Conservation (phyloP, 75 land plant genomes). For the Pinus albicaulis region DNA sequence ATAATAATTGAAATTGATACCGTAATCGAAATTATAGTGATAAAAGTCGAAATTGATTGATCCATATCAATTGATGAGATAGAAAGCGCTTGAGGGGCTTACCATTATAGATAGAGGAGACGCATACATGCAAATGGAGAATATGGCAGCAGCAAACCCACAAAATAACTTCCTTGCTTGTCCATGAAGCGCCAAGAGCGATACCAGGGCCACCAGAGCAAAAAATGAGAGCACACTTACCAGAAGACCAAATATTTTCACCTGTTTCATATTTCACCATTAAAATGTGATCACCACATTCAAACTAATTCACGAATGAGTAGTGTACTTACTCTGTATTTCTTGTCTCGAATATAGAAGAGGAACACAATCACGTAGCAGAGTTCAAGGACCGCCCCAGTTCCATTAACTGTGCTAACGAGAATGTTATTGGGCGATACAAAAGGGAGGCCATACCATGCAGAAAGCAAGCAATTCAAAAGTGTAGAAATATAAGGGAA, state of each 20-base stretch:
- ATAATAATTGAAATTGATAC: too few species aligned
- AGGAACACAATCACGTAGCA: conserved; percentile 60
- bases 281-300: neutral
- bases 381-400: conserved; percentile 56
- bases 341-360: conserved; percentile 33
- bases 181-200: conserved; percentile 54
- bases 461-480: conserved; percentile 60
- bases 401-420: conserved; percentile 69
- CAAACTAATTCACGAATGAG: neutral
- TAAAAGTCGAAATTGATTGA: too few species aligned
- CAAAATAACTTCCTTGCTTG: conserved; percentile 45
- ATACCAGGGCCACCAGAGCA: conserved; percentile 30
- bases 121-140: conserved; percentile 90
- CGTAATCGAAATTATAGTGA: too few species aligned
- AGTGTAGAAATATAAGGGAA: conserved; percentile 60
- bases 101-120: conserved; percentile 87
- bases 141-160: conserved; percentile 60
- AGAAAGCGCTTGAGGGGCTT: neutral
- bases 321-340: conserved; percentile 23
- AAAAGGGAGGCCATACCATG: conserved; percentile 74
- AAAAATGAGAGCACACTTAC: conserved; percentile 32
- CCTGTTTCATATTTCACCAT: neutral
- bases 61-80: too few species aligned
- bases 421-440: conserved; percentile 72
- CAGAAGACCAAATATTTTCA: conserved; percentile 31